phyloP scores from a whole-genome alignment of 148 eudicot genomes.

The Diospyros lotus region DNA sequence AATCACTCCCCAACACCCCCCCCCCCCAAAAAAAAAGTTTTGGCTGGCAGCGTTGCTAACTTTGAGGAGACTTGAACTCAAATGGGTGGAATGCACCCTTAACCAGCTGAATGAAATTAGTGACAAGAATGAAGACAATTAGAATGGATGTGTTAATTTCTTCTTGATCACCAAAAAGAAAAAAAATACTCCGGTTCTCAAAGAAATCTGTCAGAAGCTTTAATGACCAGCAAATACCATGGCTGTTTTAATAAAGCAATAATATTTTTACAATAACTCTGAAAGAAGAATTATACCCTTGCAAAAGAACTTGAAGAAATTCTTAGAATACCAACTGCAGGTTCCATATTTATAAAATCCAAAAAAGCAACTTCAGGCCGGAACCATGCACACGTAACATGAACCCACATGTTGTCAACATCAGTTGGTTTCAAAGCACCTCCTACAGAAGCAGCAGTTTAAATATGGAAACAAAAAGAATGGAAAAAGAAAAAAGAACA shows the following conservation, averaged over 20 bases:
- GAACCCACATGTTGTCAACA: constrained; percentile 81
- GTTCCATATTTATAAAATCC: constrained; percentile 81
- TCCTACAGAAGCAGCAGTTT: constrained; percentile 40
- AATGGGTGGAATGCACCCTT: too few species aligned
- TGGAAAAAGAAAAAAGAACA: neutral
- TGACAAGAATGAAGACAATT: too few species aligned
- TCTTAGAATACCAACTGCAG: constrained; percentile 75
- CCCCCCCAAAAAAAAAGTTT: too few species aligned
- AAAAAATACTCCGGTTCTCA: neutral
- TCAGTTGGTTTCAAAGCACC: constrained; percentile 99
- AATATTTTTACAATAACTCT: neutral
- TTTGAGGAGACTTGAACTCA: too few species aligned
- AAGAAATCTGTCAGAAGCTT: neutral
- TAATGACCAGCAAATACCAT: neutral
- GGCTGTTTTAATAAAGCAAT: neutral
- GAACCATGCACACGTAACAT: constrained; percentile 98
- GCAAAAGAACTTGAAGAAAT: constrained; percentile 60
- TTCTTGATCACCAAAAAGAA: neutral
- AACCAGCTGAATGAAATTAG: too few species aligned
- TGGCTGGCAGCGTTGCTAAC: too few species aligned
- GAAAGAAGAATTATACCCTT: constrained; percentile 39
- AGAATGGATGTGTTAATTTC: too few species aligned
- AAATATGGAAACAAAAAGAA: constrained; percentile 5
- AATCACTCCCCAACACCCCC: too few species aligned
- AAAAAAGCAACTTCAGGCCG: constrained; percentile 82